Base-by-base conservation (phyloP, 2,329 filamentous ascomycete species). In the Cordyceps tenuipes region DNA sequence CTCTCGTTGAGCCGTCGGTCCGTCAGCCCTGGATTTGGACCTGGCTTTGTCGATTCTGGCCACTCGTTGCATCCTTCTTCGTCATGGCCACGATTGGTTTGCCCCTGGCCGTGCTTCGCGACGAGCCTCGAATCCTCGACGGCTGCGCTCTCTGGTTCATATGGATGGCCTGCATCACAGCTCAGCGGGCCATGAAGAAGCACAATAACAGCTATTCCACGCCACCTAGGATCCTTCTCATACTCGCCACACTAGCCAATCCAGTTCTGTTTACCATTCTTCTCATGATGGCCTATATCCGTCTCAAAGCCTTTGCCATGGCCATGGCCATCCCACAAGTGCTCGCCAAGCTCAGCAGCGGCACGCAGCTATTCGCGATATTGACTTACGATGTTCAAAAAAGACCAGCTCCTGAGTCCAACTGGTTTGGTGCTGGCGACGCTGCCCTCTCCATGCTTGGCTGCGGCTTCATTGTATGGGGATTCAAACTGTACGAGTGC, bases 401-500 rank as follows among this genome's bases (percentile, higher is more conserved):
- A 1, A 51, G 48, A 0, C 43, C 63, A 68, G 13, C 59, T 63
- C 0, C 23, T 54, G 3, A 67, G 68, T 31, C 63, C 61, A 3
- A 57, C 1, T 73, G 72, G 69, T 75, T 76, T 56, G 78, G 77
- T 2, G 79, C 79, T 0, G 79, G 79, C 9, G 79, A 82, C 62
- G 67, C 76, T 3, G 79, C 79, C 0, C 70, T 76, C 1, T 76
- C 78, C 0, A 66, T 82, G 3, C 76, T 82, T 3, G 77, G 81
- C 64, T 74, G 76, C 3, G 79, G 79, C 12, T 79, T 82, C 26
- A 72, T 81, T 3, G 71, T 75, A 3, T 82, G 79, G 79, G 79
- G 79, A 0, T 75, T 82, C 63, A 82, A 82, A 67, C 71, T 82
- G 3, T 80, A 76, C 64, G 78, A 80, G 63, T 80, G 77, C 67